Conservation (phyloP, 1,284 basidiomycete genomes). For the Quambalaria eucalypti region DNA sequence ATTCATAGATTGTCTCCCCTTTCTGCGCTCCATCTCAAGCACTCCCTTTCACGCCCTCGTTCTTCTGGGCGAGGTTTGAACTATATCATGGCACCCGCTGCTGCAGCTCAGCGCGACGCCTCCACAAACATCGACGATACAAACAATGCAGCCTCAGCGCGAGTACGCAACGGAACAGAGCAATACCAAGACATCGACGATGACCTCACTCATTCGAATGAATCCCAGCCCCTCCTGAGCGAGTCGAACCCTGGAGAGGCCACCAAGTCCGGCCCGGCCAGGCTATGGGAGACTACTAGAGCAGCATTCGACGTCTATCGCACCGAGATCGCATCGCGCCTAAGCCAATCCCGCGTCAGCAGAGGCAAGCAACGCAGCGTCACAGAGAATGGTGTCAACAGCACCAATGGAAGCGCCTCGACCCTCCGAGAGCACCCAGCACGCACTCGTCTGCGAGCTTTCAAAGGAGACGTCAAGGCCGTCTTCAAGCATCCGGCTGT, state of each 20-base stretch:
- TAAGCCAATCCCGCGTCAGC: background rate
- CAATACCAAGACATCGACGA: background rate
- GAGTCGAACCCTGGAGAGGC: no score
- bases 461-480: no score
- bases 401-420: background rate
- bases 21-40: no score
- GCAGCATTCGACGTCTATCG: background rate
- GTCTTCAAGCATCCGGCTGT: background rate
- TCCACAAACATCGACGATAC: background rate
- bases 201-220: background rate
- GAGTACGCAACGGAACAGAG: background rate
- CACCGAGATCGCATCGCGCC: background rate
- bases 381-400: background rate
- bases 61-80: background rate
- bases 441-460: no score
- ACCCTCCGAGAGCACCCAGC: no score
- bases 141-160: background rate
- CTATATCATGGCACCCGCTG: background rate
- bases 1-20: no score
- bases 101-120: background rate
- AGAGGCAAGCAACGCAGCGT: background rate
- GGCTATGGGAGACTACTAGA: background rate
- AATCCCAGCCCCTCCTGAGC: background rate
- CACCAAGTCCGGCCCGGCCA: background rate
- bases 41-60: background rate